Conservation (phyloP, 257 asterid genomes). For the Primulina huaijiensis region DNA sequence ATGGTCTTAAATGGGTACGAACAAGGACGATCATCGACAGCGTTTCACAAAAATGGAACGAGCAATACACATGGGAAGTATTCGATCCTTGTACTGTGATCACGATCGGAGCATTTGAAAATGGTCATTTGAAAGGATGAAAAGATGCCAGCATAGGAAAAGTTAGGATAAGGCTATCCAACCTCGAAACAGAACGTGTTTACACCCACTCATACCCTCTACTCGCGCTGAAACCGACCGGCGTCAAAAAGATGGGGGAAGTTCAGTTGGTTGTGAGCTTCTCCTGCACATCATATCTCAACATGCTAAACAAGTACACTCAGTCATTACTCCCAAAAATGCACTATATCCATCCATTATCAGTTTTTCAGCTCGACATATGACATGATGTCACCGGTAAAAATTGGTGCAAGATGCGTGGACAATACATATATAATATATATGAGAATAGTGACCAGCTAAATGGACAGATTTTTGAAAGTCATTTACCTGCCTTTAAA, state of each 20-base stretch:
- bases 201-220: conserved; percentile 82
- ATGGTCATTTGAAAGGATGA: conserved; percentile 61
- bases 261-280: conserved; percentile 75
- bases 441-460: too few relatives aligned
- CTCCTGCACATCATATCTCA: conserved; percentile 63
- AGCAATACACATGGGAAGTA: conserved; percentile 91
- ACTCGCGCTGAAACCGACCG: conserved; percentile 53
- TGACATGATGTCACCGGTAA: too few relatives aligned
- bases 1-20: conserved; percentile 78
- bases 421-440: too few relatives aligned
- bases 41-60: conserved; percentile 71
- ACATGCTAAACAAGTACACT: conserved; percentile 58
- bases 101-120: conserved; percentile 66
- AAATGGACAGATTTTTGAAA: too few relatives aligned
- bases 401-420: too few relatives aligned
- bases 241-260: conserved; percentile 80
- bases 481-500: too few relatives aligned
- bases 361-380: conserved; percentile 46
- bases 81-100: conserved; percentile 76
- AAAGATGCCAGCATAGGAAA: conserved; percentile 65
- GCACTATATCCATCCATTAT: conserved; percentile 70
- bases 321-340: conserved; percentile 72
- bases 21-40: conserved; percentile 71
- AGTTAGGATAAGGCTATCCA: conserved; percentile 76
- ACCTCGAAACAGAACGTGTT: conserved; percentile 73